Evolutionary conservation across 306 rosid genomes (phyloP).

Genomic region (Trichosanthes cucumerina): DNA sequence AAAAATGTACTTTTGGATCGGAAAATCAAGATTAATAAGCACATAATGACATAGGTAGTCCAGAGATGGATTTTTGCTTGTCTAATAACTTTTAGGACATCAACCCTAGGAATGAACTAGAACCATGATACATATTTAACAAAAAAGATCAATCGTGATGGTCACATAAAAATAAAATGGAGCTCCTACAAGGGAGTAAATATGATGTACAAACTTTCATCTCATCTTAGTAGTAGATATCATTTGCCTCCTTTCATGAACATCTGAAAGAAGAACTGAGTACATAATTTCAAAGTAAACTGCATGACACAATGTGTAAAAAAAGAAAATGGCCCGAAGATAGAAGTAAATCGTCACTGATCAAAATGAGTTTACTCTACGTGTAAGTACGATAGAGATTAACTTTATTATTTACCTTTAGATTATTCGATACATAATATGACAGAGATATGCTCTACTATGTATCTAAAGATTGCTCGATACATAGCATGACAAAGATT

Average conservation of each 20-base stretch:
- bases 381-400: no score
- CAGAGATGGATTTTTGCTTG: not conserved
- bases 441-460: no score
- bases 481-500: no score
- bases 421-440: no score
- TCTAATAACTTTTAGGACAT: not conserved
- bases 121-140: not conserved
- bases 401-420: no score
- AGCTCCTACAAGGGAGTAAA: not conserved
- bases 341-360: not conserved
- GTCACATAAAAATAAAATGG: not conserved
- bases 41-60: not conserved
- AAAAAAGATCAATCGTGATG: not conserved
- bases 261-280: slow-evolving; percentile 35
- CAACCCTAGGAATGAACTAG: not conserved
- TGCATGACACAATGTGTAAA: slow-evolving; percentile 60
- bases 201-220: not conserved
- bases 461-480: no score
- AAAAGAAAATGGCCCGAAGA: not conserved
- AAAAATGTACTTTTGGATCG: not conserved
- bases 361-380: no score
- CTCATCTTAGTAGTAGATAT: slow-evolving; percentile 69
- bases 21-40: not conserved
- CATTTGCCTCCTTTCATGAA: slow-evolving; percentile 51
- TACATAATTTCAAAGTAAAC: slow-evolving; percentile 68